Percentiles rank a stretch among this genome's conserved stretches.
Conservation (phyloP, 257 asterid genomes). For the Salvia splendens region DNA sequence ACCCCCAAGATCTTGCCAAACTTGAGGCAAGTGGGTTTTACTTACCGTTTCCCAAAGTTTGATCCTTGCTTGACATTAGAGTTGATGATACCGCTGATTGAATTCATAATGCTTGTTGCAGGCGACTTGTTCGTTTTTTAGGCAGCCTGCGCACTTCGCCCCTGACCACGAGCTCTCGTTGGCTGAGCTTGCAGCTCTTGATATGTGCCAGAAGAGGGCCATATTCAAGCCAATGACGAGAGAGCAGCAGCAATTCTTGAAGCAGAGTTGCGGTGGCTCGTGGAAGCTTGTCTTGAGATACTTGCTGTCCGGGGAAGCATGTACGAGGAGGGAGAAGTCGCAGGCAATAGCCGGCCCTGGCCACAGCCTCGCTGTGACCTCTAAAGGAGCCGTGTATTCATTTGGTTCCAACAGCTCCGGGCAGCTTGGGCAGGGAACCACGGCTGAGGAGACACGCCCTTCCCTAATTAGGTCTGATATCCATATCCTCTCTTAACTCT, state of each 20-base stretch:
- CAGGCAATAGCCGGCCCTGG: constrained; percentile 99
- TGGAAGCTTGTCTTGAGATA: constrained; percentile 95
- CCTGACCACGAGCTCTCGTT: constrained; percentile 84
- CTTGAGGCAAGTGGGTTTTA: constrained; percentile 83
- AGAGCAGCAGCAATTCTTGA: constrained; percentile 58
- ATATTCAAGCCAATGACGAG: constrained; percentile 80
- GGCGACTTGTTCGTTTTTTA: constrained; percentile 94
- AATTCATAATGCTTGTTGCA: constrained; percentile 46
- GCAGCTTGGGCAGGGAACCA: constrained; percentile 92
- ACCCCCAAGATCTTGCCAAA: constrained; percentile 90
- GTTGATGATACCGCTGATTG: constrained; percentile 79
- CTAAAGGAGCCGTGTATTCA: constrained; percentile 78
- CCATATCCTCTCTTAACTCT: constrained; percentile 15
- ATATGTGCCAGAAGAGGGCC: constrained; percentile 94
- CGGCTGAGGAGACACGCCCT: constrained; percentile 74
- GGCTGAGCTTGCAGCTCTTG: constrained; percentile 98
- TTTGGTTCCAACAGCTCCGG: constrained; percentile 93
- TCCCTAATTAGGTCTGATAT: constrained; percentile 63
- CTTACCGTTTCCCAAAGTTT: background rate
- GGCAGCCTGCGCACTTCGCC: constrained; percentile 80
- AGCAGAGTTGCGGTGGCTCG: constrained; percentile 83
- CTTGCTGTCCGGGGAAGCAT: constrained; percentile 88
- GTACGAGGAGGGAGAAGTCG: constrained; percentile 87
- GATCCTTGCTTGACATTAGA: constrained; percentile 35
- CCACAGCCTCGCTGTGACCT: constrained; percentile 91